phyloP scores from a whole-genome alignment of 1,284 basidiomycete species.

The Ceratobasidium sp. region DNA sequence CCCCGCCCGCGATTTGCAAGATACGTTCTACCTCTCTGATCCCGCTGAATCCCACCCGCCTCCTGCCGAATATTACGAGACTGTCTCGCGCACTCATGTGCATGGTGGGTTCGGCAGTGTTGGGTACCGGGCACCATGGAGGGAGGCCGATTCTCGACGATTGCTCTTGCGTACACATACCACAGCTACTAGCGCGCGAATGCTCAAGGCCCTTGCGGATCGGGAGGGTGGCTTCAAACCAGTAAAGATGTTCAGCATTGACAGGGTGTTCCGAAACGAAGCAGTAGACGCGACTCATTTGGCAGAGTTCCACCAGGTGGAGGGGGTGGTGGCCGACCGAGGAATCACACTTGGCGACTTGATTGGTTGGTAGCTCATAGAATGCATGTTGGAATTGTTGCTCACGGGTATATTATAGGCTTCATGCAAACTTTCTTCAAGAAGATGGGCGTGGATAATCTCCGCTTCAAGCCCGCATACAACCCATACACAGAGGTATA shows the following conservation, averaged over 20 bases:
- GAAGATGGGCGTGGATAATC: conserved; percentile 95
- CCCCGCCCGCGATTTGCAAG: conserved; percentile 97
- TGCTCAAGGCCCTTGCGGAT: conserved; percentile 93
- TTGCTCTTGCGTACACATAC: conserved; percentile 97
- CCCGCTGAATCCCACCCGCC: conserved; percentile 84
- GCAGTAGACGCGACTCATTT: conserved; percentile 99
- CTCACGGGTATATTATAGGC: conserved; percentile 63
- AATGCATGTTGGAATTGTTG: conserved; percentile 8
- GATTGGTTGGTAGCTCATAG: conserved; percentile 73
- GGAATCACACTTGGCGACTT: conserved; percentile 96
- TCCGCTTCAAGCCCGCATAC: conserved; percentile 98
- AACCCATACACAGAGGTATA: conserved; percentile 94
- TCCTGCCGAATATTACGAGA: conserved; percentile 88
- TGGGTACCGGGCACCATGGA: conserved; percentile 99
- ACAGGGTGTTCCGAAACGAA: conserved; percentile 99
- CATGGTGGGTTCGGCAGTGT: conserved; percentile 93
- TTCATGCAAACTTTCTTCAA: conserved; percentile 99
- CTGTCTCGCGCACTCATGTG: conserved; percentile 91
- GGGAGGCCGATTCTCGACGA: conserved; percentile 89
- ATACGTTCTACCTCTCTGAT: conserved; percentile 99
- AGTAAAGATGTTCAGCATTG: conserved; percentile 97
- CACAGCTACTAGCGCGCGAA: conserved; percentile 93
- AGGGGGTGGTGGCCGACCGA: conserved; percentile 97
- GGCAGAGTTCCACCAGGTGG: conserved; percentile 99
- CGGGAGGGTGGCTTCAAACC: conserved; percentile 87